phyloP scores from a whole-genome alignment of 306 rosid genomes.

The Cicer pinnatifidum region DNA sequence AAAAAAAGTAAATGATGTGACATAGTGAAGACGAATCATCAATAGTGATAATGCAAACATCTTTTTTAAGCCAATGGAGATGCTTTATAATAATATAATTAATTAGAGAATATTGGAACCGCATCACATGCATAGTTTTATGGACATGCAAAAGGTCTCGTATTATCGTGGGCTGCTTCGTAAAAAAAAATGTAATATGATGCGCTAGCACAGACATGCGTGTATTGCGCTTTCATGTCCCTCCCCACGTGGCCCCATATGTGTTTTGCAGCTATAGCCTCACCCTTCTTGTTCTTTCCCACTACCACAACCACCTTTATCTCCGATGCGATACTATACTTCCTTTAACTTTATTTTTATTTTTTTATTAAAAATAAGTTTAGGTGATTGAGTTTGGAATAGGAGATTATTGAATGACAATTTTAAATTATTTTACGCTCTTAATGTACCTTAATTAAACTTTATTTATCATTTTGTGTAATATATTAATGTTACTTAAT shows the following conservation, averaged over 20 bases:
- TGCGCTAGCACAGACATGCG: constrained; percentile 67
- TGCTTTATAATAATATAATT: not conserved
- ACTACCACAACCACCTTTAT: not conserved
- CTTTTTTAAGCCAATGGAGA: no score
- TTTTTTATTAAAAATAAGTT: no score
- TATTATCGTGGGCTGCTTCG: not conserved
- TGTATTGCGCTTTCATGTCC: constrained; percentile 66
- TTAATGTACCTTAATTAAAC: no score
- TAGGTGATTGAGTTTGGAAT: no score
- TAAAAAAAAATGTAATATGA: constrained; percentile 45
- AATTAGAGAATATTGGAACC: not conserved
- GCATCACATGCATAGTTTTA: constrained; percentile 10
- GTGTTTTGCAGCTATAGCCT: constrained; percentile 11
- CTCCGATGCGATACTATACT: not conserved
- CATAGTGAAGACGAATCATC: no score
- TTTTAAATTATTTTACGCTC: no score
- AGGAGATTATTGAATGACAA: no score
- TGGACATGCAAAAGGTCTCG: not conserved
- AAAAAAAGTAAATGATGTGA: no score
- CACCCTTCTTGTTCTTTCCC: constrained; percentile 26
- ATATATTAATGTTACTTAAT: no score
- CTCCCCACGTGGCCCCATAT: constrained; percentile 50
- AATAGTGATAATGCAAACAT: no score
- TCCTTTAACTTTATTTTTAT: constrained; percentile 18
- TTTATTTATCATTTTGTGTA: no score